These are phyloP conservation scores for Poa pratensis DNA, from an alignment of 176 grass and related monocot species.

Conservation along the genomic window DNA sequence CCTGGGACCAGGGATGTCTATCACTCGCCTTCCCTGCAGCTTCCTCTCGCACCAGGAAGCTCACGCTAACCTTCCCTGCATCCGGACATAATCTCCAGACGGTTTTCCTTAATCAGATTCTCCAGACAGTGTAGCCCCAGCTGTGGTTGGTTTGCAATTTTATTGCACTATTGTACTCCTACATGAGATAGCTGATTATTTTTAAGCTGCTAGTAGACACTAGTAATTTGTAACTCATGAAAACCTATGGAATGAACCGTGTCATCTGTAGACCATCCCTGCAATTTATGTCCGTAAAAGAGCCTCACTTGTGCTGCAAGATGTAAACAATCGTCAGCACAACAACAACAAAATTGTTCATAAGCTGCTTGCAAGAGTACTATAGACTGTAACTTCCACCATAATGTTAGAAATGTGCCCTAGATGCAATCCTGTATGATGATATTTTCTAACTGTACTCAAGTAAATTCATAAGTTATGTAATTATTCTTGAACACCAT, in stretches of 20 bases:
- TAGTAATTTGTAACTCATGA: conserved; percentile 2
- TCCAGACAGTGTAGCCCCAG: neutral
- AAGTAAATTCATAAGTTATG: too few relatives aligned
- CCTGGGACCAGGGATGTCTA: neutral
- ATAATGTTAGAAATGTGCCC: too few relatives aligned
- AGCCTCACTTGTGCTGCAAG: too few relatives aligned
- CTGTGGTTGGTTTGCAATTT: neutral
- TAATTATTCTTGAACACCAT: too few relatives aligned
- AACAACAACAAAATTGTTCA: too few relatives aligned
- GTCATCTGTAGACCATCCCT: neutral
- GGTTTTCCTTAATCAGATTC: neutral
- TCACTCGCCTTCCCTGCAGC: conserved; percentile 29
- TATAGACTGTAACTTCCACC: too few relatives aligned
- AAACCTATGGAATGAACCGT: neutral
- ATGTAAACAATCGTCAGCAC: too few relatives aligned
- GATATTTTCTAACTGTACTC: too few relatives aligned
- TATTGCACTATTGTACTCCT: neutral
- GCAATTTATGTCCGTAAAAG: neutral
- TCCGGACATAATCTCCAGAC: neutral
- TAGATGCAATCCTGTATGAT: too few relatives aligned
- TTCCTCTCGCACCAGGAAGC: conserved; percentile 32
- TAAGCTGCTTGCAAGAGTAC: too few relatives aligned
- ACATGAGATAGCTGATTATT: too few relatives aligned
- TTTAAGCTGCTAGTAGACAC: neutral
- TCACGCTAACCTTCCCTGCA: neutral